A percentile compares a stretch with the other conserved stretches of the same genome.
Conservation (phyloP, 805 yeast species). For the Ascoidea tarda region DNA sequence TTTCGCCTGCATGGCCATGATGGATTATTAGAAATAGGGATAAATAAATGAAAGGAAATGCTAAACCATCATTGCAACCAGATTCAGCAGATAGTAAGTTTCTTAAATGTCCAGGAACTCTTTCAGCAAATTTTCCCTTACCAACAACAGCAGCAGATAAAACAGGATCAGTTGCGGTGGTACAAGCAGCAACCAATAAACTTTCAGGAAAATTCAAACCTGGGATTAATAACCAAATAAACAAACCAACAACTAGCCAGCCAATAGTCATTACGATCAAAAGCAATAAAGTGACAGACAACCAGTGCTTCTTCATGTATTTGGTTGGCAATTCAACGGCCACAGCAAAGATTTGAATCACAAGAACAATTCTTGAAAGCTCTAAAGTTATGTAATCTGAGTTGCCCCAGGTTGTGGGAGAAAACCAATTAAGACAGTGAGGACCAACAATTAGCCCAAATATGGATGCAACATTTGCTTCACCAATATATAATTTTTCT, state of each 20-base stretch:
- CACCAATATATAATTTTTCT: conserved; percentile 78
- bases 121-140: conserved; percentile 78
- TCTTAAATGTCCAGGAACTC: conserved; percentile 88
- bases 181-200: conserved; percentile 68
- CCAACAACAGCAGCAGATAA: conserved; percentile 93
- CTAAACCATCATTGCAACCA: conserved; percentile 93
- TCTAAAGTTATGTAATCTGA: conserved; percentile 73
- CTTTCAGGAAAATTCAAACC: conserved; percentile 58
- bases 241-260: conserved; percentile 73
- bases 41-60: conserved; percentile 75
- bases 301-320: conserved; percentile 77
- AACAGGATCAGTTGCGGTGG: conserved; percentile 93
- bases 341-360: conserved; percentile 85
- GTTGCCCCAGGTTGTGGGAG: conserved; percentile 78
- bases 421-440: conserved; percentile 69
- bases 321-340: conserved; percentile 88
- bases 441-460: conserved; percentile 87
- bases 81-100: conserved; percentile 76
- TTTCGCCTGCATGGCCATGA: conserved; percentile 48
- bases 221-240: conserved; percentile 68
- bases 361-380: conserved; percentile 65
- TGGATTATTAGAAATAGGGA: conserved; percentile 57
- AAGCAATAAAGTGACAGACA: conserved; percentile 56
- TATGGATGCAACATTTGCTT: conserved; percentile 77
- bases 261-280: conserved; percentile 86